phyloP scores from a whole-genome alignment of 208 protist genomes.

The Spongospora subterranea region DNA sequence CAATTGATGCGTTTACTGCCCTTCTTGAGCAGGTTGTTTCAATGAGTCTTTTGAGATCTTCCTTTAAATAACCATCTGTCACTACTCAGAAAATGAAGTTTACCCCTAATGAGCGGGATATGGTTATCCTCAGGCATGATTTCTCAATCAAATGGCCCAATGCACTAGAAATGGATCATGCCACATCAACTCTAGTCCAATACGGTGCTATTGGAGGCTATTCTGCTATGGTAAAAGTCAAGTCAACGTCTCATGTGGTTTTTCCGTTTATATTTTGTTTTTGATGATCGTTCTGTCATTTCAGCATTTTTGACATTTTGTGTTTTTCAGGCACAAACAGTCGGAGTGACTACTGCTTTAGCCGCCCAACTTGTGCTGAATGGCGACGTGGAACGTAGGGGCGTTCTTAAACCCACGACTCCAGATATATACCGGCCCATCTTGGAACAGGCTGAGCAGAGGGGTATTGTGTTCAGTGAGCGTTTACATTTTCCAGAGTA shows the following conservation, averaged over 20 bases:
- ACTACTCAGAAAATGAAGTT: neutral
- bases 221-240: neutral
- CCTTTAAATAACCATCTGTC: neutral
- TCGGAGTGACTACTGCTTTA: neutral
- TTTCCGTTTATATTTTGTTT: no score
- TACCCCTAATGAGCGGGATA: neutral
- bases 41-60: neutral
- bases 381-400: neutral
- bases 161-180: neutral
- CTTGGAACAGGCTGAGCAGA: neutral
- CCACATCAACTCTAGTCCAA: neutral
- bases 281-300: neutral
- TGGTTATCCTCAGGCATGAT: constrained; percentile 18
- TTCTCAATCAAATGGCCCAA: neutral
- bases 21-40: constrained; percentile 6
- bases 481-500: no score
- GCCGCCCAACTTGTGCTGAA: neutral
- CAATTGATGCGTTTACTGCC: constrained; percentile 23
- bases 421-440: constrained; percentile 2
- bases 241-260: neutral
- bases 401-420: constrained; percentile 18
- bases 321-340: constrained; percentile 14
- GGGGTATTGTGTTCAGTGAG: constrained; percentile 11
- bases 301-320: neutral
- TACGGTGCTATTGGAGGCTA: neutral